Conservation (phyloP, 331 rosid species). For the Malus hybrid region DNA sequence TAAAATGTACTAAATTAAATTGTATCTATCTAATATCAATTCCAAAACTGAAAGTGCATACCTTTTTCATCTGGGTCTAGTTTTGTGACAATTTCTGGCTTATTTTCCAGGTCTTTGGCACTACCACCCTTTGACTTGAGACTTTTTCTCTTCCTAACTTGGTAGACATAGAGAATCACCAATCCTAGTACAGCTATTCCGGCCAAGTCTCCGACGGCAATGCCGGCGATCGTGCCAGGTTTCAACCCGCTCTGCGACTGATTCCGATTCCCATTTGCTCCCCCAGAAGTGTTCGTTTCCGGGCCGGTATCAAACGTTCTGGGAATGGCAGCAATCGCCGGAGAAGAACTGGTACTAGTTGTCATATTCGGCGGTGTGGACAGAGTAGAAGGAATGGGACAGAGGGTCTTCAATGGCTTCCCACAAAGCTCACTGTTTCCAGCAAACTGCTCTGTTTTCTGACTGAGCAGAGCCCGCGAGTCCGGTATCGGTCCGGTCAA, state of each 20-base stretch:
- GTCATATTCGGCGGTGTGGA: conserved; percentile 53
- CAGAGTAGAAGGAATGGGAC: conserved; percentile 63
- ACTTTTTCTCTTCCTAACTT: conserved; percentile 31
- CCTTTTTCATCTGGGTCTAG: neutral
- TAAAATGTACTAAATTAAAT: neutral
- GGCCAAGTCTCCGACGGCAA: conserved; percentile 61
- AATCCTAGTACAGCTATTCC: conserved; percentile 51
- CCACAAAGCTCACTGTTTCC: conserved; percentile 87
- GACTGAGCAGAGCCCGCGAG: conserved; percentile 39
- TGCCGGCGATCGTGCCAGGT: conserved; percentile 64
- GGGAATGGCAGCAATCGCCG: conserved; percentile 94
- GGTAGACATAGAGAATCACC: conserved; percentile 53
- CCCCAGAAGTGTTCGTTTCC: conserved; percentile 23
- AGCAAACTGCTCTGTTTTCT: conserved; percentile 41
- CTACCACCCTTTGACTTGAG: neutral
- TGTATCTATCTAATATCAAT: too few relatives aligned
- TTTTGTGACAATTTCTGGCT: conserved; percentile 13
- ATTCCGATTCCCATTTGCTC: conserved; percentile 20
- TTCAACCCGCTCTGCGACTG: conserved; percentile 42
- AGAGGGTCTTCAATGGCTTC: conserved; percentile 63
- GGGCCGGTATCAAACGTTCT: conserved; percentile 47
- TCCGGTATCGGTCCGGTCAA: conserved; percentile 67
- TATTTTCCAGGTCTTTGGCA: conserved; percentile 11
- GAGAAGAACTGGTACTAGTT: conserved; percentile 37
- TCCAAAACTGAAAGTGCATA: neutral